Evolutionary conservation across 805 yeast genomes (phyloP).

Genomic region (Zygosaccharomyces siamensis): DNA sequence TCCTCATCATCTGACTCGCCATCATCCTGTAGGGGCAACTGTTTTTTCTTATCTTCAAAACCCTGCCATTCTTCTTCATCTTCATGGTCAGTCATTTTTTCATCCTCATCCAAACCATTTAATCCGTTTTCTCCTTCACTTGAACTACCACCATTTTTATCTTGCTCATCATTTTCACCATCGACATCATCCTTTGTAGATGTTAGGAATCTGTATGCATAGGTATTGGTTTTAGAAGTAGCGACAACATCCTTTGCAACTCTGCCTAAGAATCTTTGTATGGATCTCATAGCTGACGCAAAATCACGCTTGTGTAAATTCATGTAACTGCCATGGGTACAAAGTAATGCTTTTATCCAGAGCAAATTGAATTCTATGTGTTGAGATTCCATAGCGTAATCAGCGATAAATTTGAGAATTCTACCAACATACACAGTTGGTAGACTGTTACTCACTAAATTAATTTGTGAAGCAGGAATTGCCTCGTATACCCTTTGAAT

Average conservation of each 20-base stretch:
- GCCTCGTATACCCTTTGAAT: constrained; percentile 69
- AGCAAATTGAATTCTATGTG: constrained; percentile 80
- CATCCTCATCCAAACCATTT: constrained; percentile 22
- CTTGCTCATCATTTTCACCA: constrained; percentile 31
- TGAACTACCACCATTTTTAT: constrained; percentile 23
- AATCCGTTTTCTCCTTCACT: constrained; percentile 14
- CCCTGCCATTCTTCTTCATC: constrained; percentile 39
- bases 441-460: constrained; percentile 58
- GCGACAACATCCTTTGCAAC: constrained; percentile 68
- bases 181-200: constrained; percentile 29
- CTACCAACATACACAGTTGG: constrained; percentile 75
- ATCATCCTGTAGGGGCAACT: constrained; percentile 23
- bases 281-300: constrained; percentile 56
- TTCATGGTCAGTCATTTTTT: constrained; percentile 23
- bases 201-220: constrained; percentile 49
- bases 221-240: constrained; percentile 49
- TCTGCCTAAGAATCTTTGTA: constrained; percentile 71
- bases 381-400: constrained; percentile 59
- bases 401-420: constrained; percentile 64
- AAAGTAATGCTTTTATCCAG: constrained; percentile 71
- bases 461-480: constrained; percentile 66
- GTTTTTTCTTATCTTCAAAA: constrained; percentile 27
- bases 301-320: constrained; percentile 57
- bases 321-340: constrained; percentile 74
- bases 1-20: constrained; percentile 31